A percentile compares a stretch with the other conserved stretches of the same genome.
phyloP scores from a whole-genome alignment of 768 basidiomycete species.

The Glaciozyma martinii region DNA sequence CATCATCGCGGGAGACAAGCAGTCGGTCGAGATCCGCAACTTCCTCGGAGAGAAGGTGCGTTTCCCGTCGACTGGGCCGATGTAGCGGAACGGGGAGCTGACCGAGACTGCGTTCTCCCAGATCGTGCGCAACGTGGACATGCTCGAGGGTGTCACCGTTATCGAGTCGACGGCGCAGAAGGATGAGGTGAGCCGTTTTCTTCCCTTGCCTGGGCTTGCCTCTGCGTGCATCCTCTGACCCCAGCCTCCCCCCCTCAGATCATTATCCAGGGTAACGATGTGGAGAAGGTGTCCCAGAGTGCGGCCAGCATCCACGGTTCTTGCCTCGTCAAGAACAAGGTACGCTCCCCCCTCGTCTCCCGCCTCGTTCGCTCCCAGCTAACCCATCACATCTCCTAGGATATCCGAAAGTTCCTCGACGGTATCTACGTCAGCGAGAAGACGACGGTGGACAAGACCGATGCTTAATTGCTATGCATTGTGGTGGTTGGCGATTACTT shows the following conservation, averaged over 20 bases:
- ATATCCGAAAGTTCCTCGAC: constrained; percentile 18
- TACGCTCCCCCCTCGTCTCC: constrained; percentile 58
- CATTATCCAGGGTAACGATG: constrained; percentile 86
- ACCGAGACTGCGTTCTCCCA: constrained; percentile 61
- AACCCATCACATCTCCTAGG: background rate
- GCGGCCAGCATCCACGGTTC: constrained; percentile 95
- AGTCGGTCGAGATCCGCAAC: constrained; percentile 78
- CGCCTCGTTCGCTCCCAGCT: background rate
- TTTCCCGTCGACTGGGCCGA: background rate
- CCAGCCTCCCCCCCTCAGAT: constrained; percentile 39
- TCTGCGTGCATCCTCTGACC: constrained; percentile 31
- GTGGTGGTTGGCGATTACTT: background rate
- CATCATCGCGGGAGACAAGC: constrained; percentile 61
- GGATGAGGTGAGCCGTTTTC: constrained; percentile 52
- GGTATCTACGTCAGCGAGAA: constrained; percentile 37
- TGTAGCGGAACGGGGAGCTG: background rate
- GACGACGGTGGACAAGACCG: background rate
- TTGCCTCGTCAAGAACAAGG: constrained; percentile 96
- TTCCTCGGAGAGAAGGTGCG: constrained; percentile 87
- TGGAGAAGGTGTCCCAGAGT: constrained; percentile 97
- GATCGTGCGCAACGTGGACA: constrained; percentile 83
- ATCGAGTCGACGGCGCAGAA: constrained; percentile 83
- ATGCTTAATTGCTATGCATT: background rate
- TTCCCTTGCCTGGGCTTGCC: background rate
- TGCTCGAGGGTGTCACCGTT: constrained; percentile 80